Base-by-base conservation (phyloP, 495 filamentous ascomycete genomes). In the Tuber melanosporum region DNA sequence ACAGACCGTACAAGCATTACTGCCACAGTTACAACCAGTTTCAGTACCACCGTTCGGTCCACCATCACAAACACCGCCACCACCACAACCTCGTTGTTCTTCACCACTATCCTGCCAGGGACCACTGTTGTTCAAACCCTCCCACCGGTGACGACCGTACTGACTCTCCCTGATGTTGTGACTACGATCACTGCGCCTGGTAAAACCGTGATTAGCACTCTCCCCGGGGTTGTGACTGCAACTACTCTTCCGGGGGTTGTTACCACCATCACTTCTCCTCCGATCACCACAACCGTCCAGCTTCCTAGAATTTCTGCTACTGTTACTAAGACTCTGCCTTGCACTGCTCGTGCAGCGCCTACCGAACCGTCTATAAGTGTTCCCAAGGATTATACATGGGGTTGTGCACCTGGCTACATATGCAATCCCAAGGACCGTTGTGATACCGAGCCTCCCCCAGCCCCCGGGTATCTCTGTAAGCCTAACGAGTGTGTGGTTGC, bases 341-440 rank as follows among this genome's bases (percentile, higher is more conserved):
- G 80, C 70, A 78, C 71, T 45, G 79, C 79, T 10, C 80, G 75
- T 19, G 36, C 79, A 39, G 75, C 80, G 66, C 78, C 75, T 73
- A 85, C 76, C 44, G 79, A 80, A 22, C 77, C 78, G 42, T 43
- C 62, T 76, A 66, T 66, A 79, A 14, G 79, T 77, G 69, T 85
- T 66, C 87, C 83, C 41, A 85, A 84, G 7, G 84, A 88, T 62
- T 83, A 80, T 47, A 87, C 87, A 1, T 91, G 87, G 86, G 91
- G 91, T 46, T 93, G 91, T 77, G 73, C 83, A 14, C 89, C 91
- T 15, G 91, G 91, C 1, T 89, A 77, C 20, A 84, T 93, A 36
- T 93, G 91, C 83, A 83, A 84, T 76, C 85, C 88, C 1, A 87
- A 86, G 78, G 86, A 87, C 49, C 80, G 80, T 36, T 82, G 80